These are phyloP conservation scores for Candida andamanensis DNA, from an alignment of 805 yeast genomes.

Conservation along the genomic window DNA sequence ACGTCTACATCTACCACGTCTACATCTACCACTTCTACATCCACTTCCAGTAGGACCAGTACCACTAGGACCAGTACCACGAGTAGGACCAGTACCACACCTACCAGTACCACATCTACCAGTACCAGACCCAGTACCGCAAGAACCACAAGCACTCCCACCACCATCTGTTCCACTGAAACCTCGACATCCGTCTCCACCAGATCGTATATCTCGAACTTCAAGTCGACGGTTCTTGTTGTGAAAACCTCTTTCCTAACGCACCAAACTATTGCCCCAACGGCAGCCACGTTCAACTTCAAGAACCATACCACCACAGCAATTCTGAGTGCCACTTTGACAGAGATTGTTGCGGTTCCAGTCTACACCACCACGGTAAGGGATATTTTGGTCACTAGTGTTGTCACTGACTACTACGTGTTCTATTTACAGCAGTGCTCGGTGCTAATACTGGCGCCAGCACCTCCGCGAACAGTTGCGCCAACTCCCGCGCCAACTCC, in stretches of 20 bases:
- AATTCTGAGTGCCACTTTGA: neutral
- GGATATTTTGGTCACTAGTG: neutral
- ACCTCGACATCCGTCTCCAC: conserved; percentile 4
- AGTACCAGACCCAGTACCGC: conserved; percentile 1
- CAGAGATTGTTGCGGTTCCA: conserved; percentile 1
- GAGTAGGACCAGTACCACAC: neutral
- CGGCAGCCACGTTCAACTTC: conserved; percentile 4
- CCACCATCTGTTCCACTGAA: conserved; percentile 4
- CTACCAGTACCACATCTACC: conserved; percentile 2
- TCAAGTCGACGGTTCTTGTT: conserved; percentile 1
- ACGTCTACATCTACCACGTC: conserved; percentile 1
- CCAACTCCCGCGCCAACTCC: neutral
- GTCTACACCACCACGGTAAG: conserved; percentile 2
- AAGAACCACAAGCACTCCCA: conserved; percentile 1
- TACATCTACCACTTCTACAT: neutral
- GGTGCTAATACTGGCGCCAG: too few relatives aligned
- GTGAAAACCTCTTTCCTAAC: conserved; percentile 1
- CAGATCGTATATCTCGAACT: conserved; percentile 3
- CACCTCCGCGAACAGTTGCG: too few relatives aligned
- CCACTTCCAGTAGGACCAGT: conserved; percentile 3
- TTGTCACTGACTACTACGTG: conserved; percentile 1
- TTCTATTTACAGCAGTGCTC: neutral
- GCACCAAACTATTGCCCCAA: neutral
- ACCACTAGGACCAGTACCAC: neutral
- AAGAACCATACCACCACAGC: conserved; percentile 3